Conservation (phyloP, 1,284 basidiomycete genomes). For the Acaromyces ingoldii region DNA sequence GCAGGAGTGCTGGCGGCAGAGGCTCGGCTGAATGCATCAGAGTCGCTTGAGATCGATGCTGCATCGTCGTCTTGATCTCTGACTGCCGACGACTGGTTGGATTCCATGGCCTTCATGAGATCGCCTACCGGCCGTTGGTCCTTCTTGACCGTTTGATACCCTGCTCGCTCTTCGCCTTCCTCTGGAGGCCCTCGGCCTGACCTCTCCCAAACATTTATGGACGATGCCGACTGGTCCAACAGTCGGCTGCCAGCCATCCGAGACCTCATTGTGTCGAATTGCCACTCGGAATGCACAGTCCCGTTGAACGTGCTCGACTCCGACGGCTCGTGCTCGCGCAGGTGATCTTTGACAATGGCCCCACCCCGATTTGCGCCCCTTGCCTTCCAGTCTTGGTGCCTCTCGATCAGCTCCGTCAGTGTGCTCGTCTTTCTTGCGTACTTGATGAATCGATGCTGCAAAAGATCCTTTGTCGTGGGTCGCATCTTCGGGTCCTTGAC, state of each 20-base stretch:
- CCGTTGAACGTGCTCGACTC: constrained; percentile 32
- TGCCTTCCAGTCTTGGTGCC: constrained; percentile 48
- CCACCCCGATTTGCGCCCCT: constrained; percentile 33
- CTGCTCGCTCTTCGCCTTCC: constrained; percentile 50
- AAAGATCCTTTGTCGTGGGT: constrained; percentile 80
- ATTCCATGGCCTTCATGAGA: constrained; percentile 31
- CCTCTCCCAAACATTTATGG: constrained; percentile 34
- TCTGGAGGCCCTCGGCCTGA: constrained; percentile 37
- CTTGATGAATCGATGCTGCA: constrained; percentile 86
- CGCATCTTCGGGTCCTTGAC: constrained; percentile 88
- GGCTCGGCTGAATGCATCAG: constrained; percentile 20
- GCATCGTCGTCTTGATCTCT: constrained; percentile 17
- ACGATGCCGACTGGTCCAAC: no score
- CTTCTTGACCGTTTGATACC: constrained; percentile 29
- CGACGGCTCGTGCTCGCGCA: constrained; percentile 19
- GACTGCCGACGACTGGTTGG: neutral
- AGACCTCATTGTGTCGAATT: constrained; percentile 78
- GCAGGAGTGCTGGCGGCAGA: constrained; percentile 28
- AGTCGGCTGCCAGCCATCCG: constrained; percentile 51
- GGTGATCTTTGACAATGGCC: constrained; percentile 28
- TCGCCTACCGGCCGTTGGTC: constrained; percentile 32
- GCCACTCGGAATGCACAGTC: constrained; percentile 84
- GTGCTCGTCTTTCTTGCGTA: constrained; percentile 70
- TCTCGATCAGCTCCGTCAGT: constrained; percentile 77
- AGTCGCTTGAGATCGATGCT: constrained; percentile 21